Conservation (phyloP, 768 basidiomycete species). For the Crepidotus variabilis region DNA sequence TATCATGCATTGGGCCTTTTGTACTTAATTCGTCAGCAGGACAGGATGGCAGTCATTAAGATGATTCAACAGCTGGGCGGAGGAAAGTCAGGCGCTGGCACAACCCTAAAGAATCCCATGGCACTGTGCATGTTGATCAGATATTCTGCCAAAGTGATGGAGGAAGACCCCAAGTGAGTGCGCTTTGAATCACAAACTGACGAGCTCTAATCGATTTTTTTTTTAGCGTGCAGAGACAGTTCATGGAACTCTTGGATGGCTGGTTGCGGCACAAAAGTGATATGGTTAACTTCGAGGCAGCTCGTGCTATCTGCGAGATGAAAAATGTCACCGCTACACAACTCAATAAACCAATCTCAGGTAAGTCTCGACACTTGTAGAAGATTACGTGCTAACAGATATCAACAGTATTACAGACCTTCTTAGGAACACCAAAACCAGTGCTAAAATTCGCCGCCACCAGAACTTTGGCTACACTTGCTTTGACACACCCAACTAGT, state of each 20-base stretch:
- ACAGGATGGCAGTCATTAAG: conserved; percentile 98
- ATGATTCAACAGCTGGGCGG: conserved; percentile 98
- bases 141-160: conserved; percentile 97
- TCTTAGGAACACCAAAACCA: conserved; percentile 93
- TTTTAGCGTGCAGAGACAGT: conserved; percentile 81
- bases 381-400: not conserved
- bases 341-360: conserved; percentile 83
- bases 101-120: conserved; percentile 91
- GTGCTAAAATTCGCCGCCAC: conserved; percentile 97
- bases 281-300: conserved; percentile 99
- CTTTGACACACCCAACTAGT: conserved; percentile 78
- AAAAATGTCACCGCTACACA: conserved; percentile 75
- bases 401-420: conserved; percentile 80
- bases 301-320: conserved; percentile 96
- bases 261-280: conserved; percentile 99
- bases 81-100: conserved; percentile 79
- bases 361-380: conserved; percentile 41
- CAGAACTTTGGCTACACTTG: conserved; percentile 87
- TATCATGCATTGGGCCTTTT: conserved; percentile 95
- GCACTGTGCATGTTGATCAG: conserved; percentile 98
- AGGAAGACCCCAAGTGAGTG: conserved; percentile 95
- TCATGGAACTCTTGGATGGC: conserved; percentile 90
- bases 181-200: not conserved
- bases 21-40: conserved; percentile 93
- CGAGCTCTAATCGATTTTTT: not conserved